Evolutionary conservation across 2,329 filamentous ascomycete genomes (phyloP).

Genomic region (Paraconiothyrium brasiliense): DNA sequence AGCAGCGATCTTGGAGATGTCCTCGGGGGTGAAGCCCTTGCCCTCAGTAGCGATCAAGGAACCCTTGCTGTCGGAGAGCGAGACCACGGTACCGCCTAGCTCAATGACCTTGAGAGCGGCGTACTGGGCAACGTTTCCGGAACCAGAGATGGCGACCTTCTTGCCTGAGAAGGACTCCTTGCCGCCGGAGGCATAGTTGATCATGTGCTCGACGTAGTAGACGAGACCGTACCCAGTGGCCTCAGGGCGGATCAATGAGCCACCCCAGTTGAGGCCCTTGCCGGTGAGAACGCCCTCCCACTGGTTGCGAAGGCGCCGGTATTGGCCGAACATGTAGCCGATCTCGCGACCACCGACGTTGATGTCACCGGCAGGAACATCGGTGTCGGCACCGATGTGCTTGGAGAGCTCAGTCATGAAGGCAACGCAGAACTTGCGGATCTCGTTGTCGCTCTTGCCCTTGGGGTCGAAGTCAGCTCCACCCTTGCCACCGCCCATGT

Average conservation of each 20-base stretch:
- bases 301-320: conserved; percentile 85
- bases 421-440: conserved; percentile 92
- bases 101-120: conserved; percentile 96
- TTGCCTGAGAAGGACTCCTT: conserved; percentile 89
- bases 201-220: conserved; percentile 68
- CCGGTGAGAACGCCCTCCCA: conserved; percentile 98
- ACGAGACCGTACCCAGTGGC: conserved; percentile 96
- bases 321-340: conserved; percentile 93
- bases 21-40: conserved; percentile 77
- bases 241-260: conserved; percentile 92
- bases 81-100: conserved; percentile 91
- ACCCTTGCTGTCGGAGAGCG: conserved; percentile 92
- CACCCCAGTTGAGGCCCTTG: conserved; percentile 93
- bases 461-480: conserved; percentile 99
- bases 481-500: conserved; percentile 97
- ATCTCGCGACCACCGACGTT: conserved; percentile 93
- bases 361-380: conserved; percentile 97
- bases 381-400: conserved; percentile 93
- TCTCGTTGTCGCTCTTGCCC: conserved; percentile 97
- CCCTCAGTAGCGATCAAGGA: conserved; percentile 77
- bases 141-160: conserved; percentile 93
- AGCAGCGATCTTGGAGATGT: conserved; percentile 79
- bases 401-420: conserved; percentile 97
- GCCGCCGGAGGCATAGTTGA: conserved; percentile 80
- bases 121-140: conserved; percentile 97